Conservation (phyloP, 768 basidiomycete species). For the Hebeloma cylindrosporum region DNA sequence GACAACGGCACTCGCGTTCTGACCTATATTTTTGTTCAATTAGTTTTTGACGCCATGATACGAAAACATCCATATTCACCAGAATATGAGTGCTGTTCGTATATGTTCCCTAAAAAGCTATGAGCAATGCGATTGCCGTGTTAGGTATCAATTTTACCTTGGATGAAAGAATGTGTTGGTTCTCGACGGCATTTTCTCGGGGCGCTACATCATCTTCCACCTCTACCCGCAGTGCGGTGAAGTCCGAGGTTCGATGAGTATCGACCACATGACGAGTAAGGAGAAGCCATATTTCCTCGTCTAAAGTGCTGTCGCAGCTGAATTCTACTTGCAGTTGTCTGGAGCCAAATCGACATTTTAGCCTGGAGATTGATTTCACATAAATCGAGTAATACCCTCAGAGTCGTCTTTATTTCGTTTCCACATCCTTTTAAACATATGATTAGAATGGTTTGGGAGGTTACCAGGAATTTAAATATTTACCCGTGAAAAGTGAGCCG, state of each 20-base stretch:
- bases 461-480: constrained; percentile 16
- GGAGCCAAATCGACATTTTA: constrained; percentile 36
- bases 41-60: background rate
- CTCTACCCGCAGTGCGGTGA: constrained; percentile 60
- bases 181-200: constrained; percentile 22
- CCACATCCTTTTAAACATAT: constrained; percentile 43
- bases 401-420: constrained; percentile 35
- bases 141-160: constrained; percentile 32
- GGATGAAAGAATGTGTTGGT: constrained; percentile 34
- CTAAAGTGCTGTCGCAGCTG: constrained; percentile 20
- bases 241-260: constrained; percentile 61
- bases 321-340: constrained; percentile 37
- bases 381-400: constrained; percentile 22
- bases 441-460: background rate
- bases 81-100: constrained; percentile 54
- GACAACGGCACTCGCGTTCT: constrained; percentile 35
- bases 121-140: background rate
- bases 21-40: constrained; percentile 25
- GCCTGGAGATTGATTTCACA: background rate
- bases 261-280: constrained; percentile 73
- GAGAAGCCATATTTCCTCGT: constrained; percentile 74
- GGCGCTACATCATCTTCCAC: constrained; percentile 42
- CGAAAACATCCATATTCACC: constrained; percentile 26
- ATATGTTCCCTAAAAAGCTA: constrained; percentile 41
- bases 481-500: constrained; percentile 67